Evolutionary conservation across 495 filamentous ascomycete species (phyloP), one percentile per base, ranked within the genome.

Genomic region (Astrocystis sublimbata): DNA sequence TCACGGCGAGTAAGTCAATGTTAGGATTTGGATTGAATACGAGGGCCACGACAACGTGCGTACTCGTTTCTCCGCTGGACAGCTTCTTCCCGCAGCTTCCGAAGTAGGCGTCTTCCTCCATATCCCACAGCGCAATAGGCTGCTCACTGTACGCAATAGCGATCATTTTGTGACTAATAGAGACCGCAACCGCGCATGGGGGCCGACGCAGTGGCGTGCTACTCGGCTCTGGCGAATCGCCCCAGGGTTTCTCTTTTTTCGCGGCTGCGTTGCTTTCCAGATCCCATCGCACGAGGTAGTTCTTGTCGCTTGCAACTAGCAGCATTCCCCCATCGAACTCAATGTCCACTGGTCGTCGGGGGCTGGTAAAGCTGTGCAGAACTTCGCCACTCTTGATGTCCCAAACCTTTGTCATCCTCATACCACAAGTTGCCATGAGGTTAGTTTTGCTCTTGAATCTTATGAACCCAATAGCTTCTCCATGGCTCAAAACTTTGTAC

Each of bases 11-110:
- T 1, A 51, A 31, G 3, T 58, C 60, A 2, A 68, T 61, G 6
- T 61, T 58, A 0, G 64, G 65, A 40, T 69, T 68, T 6, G 70
- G 67, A 46, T 46, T 26, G 43, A 46, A 46, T 6, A 26, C 21
- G 13, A 46, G 13, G 13, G 43, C 13, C 13, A n/a, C 17, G 43
- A 46, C 43, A 3, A 46, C 17, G 17, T 46, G 43, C 19, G 43
- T 46, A n/a, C 43, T n/a, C 9, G 43, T 46, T 46, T 46, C 43
- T n/a, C 43, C 21, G 8, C 17, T n/a, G 8, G 21, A n/a, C 21
- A 13, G 5, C 17, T 46, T 46, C 8, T 46, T 46, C 13, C 43
- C 21, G 19, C 43, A 46, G 2, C 4, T 46, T n/a, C 43, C 43
- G 19, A n/a, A 46, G 43, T n/a, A 26, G 43, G 17, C 2, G 7